Base-by-base conservation (phyloP, 2,329 filamentous ascomycete genomes). In the Pseudonectria foliicola region DNA sequence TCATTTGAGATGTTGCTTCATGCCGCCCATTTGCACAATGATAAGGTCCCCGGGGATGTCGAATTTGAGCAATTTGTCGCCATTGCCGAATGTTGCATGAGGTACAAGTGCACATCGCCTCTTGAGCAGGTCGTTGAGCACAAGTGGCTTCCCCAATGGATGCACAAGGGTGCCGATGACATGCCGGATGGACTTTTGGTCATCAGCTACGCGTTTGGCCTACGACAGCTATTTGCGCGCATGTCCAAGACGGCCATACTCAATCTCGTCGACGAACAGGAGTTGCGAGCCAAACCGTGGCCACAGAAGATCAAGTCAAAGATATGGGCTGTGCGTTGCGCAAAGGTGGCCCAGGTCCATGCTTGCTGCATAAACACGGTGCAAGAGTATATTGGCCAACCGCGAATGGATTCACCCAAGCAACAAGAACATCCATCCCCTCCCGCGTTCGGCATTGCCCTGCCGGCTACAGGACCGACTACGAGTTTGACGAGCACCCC, bases 141-240 rank as follows among this genome's bases (percentile, higher is more conserved):
- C 40, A 46, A 58, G 25, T 75, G 71, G 71, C 45, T 75, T 13
- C 69, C 68, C 2, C 61, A 68, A 28, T 75, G 70, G 71, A 59
- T 68, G 46, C 63, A 68, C 40, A 60, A 59, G 35, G 64, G 63
- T 2, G 62, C 59, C 1, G 65, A 70, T n/a, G 61, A 66, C 27
- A 67, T 69, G 59, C 61, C 68, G 0, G 68, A 69, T 27, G 71
- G 66, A 0, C 59, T 73, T 2, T 47, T 75, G 32, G 54, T 73
- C 12, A 71, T 75, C 30, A 69, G 66, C 43, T 75, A 71, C 43
- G 67, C 65, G 0, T 75, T 75, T 49, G 70, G 71, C 4, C 46
- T 66, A 12, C 56, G 67, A 8, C 54, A 64, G 13, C 57, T 74
- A 4, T 75, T 75, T 34, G 64, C 62, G 0, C 58, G 67, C 29